A percentile compares a stretch with the other conserved stretches of the same genome.
These are phyloP conservation scores for Hyphopichia pseudoburtonii DNA, from an alignment of 1,139 yeast genomes.

Conservation along the genomic window DNA sequence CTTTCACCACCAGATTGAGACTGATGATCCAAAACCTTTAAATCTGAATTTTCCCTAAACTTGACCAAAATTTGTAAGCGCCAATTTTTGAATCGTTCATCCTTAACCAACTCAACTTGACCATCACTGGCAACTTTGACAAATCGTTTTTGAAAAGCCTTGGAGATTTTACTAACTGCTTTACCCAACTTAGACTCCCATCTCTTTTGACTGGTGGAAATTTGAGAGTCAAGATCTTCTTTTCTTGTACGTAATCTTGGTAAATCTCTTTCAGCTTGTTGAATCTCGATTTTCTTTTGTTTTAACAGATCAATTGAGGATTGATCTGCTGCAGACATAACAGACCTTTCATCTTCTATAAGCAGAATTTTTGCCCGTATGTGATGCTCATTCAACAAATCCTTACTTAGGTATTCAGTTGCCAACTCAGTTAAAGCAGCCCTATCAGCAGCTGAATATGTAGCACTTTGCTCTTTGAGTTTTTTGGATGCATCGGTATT, in stretches of 20 bases:
- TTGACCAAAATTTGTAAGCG: conserved; percentile 79
- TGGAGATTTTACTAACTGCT: conserved; percentile 55
- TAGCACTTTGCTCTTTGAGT: conserved; percentile 39
- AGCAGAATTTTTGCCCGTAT: conserved; percentile 31
- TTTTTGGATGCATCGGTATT: conserved; percentile 44
- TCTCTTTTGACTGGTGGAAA: conserved; percentile 33
- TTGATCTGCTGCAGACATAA: conserved; percentile 40
- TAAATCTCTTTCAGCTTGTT: conserved; percentile 25
- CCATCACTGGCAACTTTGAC: conserved; percentile 84
- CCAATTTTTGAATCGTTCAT: conserved; percentile 71
- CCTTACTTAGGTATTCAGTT: conserved; percentile 40
- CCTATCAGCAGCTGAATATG: conserved; percentile 45
- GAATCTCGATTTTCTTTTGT: conserved; percentile 31
- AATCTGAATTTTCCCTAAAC: conserved; percentile 72
- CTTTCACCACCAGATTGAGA: conserved; percentile 98
- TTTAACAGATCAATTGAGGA: conserved; percentile 35
- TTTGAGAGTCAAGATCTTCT: conserved; percentile 28
- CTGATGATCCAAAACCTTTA: conserved; percentile 74
- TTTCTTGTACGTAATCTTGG: conserved; percentile 34
- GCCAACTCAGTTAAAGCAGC: conserved; percentile 44
- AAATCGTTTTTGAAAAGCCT: conserved; percentile 66
- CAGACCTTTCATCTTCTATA: conserved; percentile 40
- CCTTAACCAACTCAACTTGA: conserved; percentile 59
- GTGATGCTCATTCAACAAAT: conserved; percentile 38
- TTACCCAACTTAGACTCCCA: conserved; percentile 64